phyloP scores from a whole-genome alignment of 331 rosid genomes.

The Pyracantha coccinea region DNA sequence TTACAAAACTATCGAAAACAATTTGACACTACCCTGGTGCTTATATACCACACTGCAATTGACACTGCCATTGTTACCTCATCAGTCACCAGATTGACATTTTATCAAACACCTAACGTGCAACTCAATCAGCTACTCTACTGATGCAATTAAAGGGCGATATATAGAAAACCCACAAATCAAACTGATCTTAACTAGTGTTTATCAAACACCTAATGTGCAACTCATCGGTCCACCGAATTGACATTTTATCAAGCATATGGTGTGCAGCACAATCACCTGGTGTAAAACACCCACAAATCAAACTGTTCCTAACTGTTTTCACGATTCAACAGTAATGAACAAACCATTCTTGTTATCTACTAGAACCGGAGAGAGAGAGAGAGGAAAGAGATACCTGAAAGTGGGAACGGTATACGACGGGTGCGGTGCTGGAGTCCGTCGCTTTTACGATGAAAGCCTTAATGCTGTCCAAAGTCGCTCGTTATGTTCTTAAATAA shows the following conservation, averaged over 20 bases:
- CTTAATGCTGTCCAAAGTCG: too few relatives aligned
- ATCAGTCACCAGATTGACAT: background rate
- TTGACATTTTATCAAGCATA: conserved; percentile 2
- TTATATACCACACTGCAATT: background rate
- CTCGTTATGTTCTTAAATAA: too few relatives aligned
- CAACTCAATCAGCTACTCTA: background rate
- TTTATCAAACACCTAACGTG: conserved; percentile 6
- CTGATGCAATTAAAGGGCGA: background rate
- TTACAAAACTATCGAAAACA: background rate
- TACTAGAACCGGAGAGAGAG: too few relatives aligned
- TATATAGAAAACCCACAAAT: background rate
- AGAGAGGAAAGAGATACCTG: too few relatives aligned
- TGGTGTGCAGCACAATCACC: background rate
- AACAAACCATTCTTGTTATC: too few relatives aligned
- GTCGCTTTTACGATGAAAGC: too few relatives aligned
- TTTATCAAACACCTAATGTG: background rate
- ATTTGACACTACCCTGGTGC: background rate
- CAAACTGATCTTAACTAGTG: background rate
- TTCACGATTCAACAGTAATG: too few relatives aligned
- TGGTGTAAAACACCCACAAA: background rate
- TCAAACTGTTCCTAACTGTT: background rate
- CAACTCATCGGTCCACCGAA: background rate
- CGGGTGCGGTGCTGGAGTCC: too few relatives aligned
- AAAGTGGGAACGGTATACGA: too few relatives aligned
- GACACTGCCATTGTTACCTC: background rate